phyloP scores from a whole-genome alignment of 2,329 filamentous ascomycete species.

The Acrocalymma vagum region DNA sequence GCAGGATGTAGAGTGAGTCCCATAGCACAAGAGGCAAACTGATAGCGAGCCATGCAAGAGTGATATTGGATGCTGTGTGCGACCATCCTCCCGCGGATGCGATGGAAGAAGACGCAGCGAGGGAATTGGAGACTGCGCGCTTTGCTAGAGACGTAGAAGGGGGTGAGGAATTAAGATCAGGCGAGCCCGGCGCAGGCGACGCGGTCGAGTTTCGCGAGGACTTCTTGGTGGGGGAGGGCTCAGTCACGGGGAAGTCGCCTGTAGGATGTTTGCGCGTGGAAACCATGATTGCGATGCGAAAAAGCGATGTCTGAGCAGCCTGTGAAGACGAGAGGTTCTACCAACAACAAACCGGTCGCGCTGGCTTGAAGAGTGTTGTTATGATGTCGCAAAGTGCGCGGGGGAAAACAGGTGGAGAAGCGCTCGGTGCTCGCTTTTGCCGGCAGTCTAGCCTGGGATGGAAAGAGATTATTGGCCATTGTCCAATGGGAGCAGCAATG shows the following conservation, averaged over 20 bases:
- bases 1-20: constrained; percentile 82
- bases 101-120: constrained; percentile 23
- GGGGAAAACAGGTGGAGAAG: constrained; percentile 9
- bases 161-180: constrained; percentile 26
- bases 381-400: constrained; percentile 5
- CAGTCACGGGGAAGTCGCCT: constrained; percentile 44
- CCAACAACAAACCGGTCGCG: not conserved
- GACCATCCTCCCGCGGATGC: constrained; percentile 53
- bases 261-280: constrained; percentile 49
- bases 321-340: not conserved
- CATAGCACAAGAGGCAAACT: constrained; percentile 82
- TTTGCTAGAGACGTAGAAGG: constrained; percentile 26
- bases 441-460: constrained; percentile 3
- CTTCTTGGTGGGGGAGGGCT: constrained; percentile 47
- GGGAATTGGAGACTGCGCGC: constrained; percentile 31
- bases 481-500: too few relatives aligned
- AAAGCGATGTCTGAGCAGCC: not conserved
- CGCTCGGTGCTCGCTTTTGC: constrained; percentile 13
- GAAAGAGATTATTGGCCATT: too few relatives aligned
- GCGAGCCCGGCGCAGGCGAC: constrained; percentile 36
- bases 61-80: constrained; percentile 67
- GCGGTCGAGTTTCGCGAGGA: constrained; percentile 42
- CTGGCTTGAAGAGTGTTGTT: constrained; percentile 14
- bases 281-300: constrained; percentile 38
- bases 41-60: constrained; percentile 75